phyloP scores from a whole-genome alignment of 495 filamentous ascomycete species.

The Aspergillus ellipticus region DNA sequence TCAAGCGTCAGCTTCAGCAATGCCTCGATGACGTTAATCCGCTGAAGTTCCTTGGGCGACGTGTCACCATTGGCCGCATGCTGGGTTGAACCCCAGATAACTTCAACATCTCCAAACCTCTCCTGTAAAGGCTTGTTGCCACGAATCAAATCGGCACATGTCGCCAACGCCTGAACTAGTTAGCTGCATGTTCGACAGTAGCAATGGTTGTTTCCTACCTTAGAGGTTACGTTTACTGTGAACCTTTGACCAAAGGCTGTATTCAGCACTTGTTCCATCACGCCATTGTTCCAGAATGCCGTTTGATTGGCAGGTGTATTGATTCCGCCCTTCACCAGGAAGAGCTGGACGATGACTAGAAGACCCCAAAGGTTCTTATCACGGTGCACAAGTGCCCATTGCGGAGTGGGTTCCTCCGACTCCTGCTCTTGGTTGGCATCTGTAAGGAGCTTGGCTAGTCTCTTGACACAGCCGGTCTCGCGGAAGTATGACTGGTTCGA shows the following conservation, averaged over 20 bases:
- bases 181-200: conserved; percentile 10
- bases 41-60: conserved; percentile 42
- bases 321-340: conserved; percentile 73
- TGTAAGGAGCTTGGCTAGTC: conserved; percentile 64
- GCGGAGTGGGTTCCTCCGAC: conserved; percentile 57
- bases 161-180: conserved; percentile 62
- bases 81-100: conserved; percentile 34
- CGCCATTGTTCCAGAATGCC: conserved; percentile 76
- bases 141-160: conserved; percentile 84
- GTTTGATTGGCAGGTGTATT: conserved; percentile 81
- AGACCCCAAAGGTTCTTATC: conserved; percentile 93
- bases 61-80: conserved; percentile 40
- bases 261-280: conserved; percentile 77
- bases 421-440: conserved; percentile 57
- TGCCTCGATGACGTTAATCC: conserved; percentile 89
- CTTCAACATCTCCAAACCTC: conserved; percentile 73
- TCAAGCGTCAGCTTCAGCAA: conserved; percentile 83
- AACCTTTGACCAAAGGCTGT: conserved; percentile 77
- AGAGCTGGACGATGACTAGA: conserved; percentile 78
- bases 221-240: conserved; percentile 72
- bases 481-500: conserved; percentile 94
- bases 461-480: conserved; percentile 80
- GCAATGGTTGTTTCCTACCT: conserved; percentile 49
- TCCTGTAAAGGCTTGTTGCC: conserved; percentile 80
- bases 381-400: conserved; percentile 71